phyloP scores from a whole-genome alignment of 352 stramenopile species.

The Phytophthora fragariaefolia region DNA sequence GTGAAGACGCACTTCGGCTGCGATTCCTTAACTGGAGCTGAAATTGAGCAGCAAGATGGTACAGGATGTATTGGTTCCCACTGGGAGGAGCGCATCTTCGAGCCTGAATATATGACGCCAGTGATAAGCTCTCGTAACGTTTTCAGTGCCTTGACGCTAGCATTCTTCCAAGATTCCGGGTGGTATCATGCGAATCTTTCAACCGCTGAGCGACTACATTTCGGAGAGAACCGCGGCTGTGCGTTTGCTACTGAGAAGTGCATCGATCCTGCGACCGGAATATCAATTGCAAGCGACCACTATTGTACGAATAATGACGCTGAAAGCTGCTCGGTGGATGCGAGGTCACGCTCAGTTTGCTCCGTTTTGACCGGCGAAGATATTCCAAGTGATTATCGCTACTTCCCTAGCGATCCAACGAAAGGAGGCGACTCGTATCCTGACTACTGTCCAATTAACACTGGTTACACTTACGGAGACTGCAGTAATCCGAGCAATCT shows the following conservation, averaged over 20 bases:
- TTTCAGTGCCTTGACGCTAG: slow-evolving; percentile 72
- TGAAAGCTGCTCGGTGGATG: slow-evolving; percentile 85
- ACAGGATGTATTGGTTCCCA: slow-evolving; percentile 78
- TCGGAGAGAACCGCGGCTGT: slow-evolving; percentile 70
- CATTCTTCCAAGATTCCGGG: slow-evolving; percentile 85
- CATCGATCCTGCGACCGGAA: slow-evolving; percentile 56
- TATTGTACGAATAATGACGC: slow-evolving; percentile 63
- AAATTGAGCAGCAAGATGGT: slow-evolving; percentile 82
- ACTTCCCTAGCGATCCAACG: slow-evolving; percentile 54
- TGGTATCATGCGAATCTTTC: slow-evolving; percentile 77
- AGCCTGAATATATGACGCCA: slow-evolving; percentile 84
- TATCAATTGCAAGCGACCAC: slow-evolving; percentile 55
- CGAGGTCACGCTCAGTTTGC: slow-evolving; percentile 71
- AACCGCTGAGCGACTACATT: slow-evolving; percentile 63
- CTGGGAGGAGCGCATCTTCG: slow-evolving; percentile 86
- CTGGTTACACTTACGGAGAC: slow-evolving; percentile 69
- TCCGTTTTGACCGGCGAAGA: slow-evolving; percentile 44
- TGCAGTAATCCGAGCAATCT: slow-evolving; percentile 68
- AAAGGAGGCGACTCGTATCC: slow-evolving; percentile 66
- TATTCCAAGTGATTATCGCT: slow-evolving; percentile 64
- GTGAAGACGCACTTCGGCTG: slow-evolving; percentile 78
- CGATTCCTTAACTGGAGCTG: slow-evolving; percentile 54
- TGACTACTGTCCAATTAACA: slow-evolving; percentile 83
- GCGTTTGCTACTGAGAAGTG: slow-evolving; percentile 71
- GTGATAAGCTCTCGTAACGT: slow-evolving; percentile 80